These are phyloP conservation scores for Hypoxylon fuscum DNA, from an alignment of 495 filamentous ascomycete genomes.

Conservation along the genomic window DNA sequence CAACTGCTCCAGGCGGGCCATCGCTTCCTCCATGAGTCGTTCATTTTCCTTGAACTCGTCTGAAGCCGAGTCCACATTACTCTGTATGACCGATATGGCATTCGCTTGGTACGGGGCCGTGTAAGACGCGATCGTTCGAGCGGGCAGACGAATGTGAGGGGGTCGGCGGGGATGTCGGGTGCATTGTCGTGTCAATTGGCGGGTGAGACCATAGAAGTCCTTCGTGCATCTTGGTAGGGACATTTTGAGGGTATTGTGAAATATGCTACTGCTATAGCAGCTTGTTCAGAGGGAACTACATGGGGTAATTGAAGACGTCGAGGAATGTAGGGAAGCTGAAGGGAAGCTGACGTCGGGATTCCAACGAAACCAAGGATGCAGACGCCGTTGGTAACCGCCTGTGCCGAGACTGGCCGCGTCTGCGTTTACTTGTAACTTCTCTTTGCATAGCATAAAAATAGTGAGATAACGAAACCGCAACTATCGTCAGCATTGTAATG, in stretches of 20 bases:
- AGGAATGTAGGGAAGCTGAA: conserved; percentile 7
- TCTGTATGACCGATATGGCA: conserved; percentile 80
- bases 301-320: conserved; percentile 3
- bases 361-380: conserved; percentile 11
- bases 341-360: conserved; percentile 26
- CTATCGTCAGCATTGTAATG: conserved; percentile 4
- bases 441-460: neutral
- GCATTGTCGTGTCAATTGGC: conserved; percentile 53
- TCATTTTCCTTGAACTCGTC: conserved; percentile 85
- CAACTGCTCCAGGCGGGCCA: conserved; percentile 69
- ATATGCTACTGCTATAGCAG: conserved; percentile 19
- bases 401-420: conserved; percentile 27
- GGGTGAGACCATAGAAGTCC: conserved; percentile 48
- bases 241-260: conserved; percentile 38
- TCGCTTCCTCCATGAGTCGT: conserved; percentile 76
- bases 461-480: conserved; percentile 3
- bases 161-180: conserved; percentile 36
- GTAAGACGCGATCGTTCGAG: conserved; percentile 65
- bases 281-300: conserved; percentile 11
- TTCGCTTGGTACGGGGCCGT: conserved; percentile 72
- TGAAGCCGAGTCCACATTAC: conserved; percentile 77
- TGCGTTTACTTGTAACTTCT: conserved; percentile 5
- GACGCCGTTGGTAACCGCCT: conserved; percentile 28
- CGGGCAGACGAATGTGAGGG: conserved; percentile 24
- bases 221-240: conserved; percentile 47